Percentiles rank a stretch among this genome's conserved stretches.
Evolutionary conservation across 208 protist genomes (phyloP).

Genomic region (Trypanosoma cruzi): DNA sequence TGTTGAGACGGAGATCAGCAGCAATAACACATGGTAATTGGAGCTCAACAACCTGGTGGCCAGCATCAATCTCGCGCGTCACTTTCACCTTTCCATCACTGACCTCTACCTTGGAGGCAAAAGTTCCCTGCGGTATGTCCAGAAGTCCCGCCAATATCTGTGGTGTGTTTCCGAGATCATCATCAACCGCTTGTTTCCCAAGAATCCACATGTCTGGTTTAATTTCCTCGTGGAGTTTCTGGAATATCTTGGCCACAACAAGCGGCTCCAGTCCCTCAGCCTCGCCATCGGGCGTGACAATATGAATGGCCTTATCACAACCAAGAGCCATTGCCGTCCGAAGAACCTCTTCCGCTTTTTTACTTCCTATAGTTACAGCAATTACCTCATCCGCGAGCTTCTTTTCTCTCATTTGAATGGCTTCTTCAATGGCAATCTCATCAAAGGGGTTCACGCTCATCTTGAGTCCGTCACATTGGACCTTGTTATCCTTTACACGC

Average conservation of each 20-base stretch:
- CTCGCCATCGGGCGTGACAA: slow-evolving; percentile 73
- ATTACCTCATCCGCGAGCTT: slow-evolving; percentile 91
- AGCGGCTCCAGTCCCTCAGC: slow-evolving; percentile 88
- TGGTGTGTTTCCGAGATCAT: slow-evolving; percentile 93
- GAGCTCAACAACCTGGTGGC: slow-evolving; percentile 91
- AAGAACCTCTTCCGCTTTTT: slow-evolving; percentile 90
- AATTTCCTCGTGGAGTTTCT: slow-evolving; percentile 88
- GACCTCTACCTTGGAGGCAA: slow-evolving; percentile 91
- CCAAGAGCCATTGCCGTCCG: slow-evolving; percentile 95
- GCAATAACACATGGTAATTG: slow-evolving; percentile 87
- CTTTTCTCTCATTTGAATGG: slow-evolving; percentile 94
- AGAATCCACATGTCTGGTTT: slow-evolving; percentile 90
- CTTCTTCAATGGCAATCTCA: slow-evolving; percentile 97
- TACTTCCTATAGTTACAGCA: slow-evolving; percentile 93
- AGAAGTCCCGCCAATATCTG: slow-evolving; percentile 95
- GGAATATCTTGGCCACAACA: slow-evolving; percentile 92
- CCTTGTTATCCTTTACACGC: slow-evolving; percentile 95
- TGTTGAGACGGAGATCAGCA: slow-evolving; percentile 95
- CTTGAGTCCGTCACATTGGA: slow-evolving; percentile 95
- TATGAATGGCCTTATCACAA: slow-evolving; percentile 95
- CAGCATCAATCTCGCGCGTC: slow-evolving; percentile 95
- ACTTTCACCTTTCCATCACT: slow-evolving; percentile 82
- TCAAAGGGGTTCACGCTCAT: slow-evolving; percentile 98
- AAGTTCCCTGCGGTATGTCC: slow-evolving; percentile 94
- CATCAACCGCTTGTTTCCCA: slow-evolving; percentile 98